A percentile compares a stretch with the other conserved stretches of the same genome.
phyloP scores from a whole-genome alignment of 2,329 filamentous ascomycete genomes.

The Penicillium decumbens region DNA sequence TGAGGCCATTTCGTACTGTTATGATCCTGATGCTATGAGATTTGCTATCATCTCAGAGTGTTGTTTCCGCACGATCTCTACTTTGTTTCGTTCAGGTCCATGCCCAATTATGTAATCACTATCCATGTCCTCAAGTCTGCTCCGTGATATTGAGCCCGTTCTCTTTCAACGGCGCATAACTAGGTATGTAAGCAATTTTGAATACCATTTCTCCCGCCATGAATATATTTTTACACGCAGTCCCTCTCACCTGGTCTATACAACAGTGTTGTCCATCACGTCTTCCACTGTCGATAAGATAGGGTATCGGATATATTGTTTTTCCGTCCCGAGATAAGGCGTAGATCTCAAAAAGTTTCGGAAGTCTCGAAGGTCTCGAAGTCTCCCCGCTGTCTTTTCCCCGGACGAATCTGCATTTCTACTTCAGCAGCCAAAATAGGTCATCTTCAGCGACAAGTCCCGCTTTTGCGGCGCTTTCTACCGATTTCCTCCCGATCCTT shows the following conservation, averaged over 20 bases:
- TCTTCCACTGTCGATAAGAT: constrained; percentile 26
- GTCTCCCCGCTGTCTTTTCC: background rate
- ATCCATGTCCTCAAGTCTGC: background rate
- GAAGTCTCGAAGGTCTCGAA: background rate
- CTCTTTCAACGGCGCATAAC: background rate
- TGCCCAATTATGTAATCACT: background rate
- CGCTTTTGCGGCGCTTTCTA: constrained; percentile 25
- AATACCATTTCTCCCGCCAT: background rate
- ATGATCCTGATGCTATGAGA: background rate
- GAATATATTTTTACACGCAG: background rate
- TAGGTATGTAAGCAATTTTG: background rate
- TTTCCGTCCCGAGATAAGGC: constrained; percentile 24
- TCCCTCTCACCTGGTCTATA: background rate
- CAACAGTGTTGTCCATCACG: background rate
- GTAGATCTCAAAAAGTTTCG: constrained; percentile 18
- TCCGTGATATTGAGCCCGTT: background rate
- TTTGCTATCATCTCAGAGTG: background rate
- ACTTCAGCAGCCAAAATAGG: constrained; percentile 29
- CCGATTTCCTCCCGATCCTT: constrained; percentile 6
- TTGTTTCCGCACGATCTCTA: background rate
- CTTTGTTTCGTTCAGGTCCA: background rate
- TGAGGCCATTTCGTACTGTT: background rate
- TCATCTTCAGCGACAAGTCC: constrained; percentile 23
- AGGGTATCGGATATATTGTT: constrained; percentile 19
- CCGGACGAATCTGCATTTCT: constrained; percentile 2